Evolutionary conservation across 164 flowering plant species (phyloP), one percentile per base, ranked within the genome.

Genomic region (Akebia trifoliata): DNA sequence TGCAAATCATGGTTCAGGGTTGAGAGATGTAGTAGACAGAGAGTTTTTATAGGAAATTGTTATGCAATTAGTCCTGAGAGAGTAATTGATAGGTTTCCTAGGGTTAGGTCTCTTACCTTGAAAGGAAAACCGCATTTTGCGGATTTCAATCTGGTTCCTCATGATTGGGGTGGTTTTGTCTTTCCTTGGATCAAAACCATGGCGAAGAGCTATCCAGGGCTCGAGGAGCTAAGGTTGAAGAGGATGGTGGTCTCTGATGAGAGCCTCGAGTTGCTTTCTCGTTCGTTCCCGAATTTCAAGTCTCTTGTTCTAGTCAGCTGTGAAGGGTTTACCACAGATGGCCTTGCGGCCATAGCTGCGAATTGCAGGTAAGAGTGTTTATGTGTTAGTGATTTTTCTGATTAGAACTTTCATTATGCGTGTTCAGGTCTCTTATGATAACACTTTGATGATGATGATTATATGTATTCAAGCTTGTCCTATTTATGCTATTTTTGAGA

Each of bases 41-140:
- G 65, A 59, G 92, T 91, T 11, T 81, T 83, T 60, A 67, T 91
- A 1, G 96, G 97, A 6, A 91, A 91, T 56, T 91, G 97, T 64
- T 91, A 87, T 47, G 76, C 94, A 6, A 72, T 83, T 20, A 79
- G 69, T 30, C 96, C 97, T 4, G 81, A 80, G 70, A 75, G 88
- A 48, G 24, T 85, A 57, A 66, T 87, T 36, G 44, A 51, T 37
- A 81, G 96, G 78, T 91, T 91, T 69, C 90, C 92, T 0, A 70
- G 71, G 45, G 42, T 91, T 9, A 77, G 71, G 54, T 71, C 86
- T 4, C 60, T 92, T 10, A 78, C 84, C 15, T 62, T 92, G 67
- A 92, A 92, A 62, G 98, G 98, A 18, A 86, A 86, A 64, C 98
- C 98, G 22, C 96, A 86, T 75, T 88, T 92, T 42, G 96, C 95